Base-by-base conservation (phyloP, 805 yeast genomes). In the Lachancea meyersii region DNA sequence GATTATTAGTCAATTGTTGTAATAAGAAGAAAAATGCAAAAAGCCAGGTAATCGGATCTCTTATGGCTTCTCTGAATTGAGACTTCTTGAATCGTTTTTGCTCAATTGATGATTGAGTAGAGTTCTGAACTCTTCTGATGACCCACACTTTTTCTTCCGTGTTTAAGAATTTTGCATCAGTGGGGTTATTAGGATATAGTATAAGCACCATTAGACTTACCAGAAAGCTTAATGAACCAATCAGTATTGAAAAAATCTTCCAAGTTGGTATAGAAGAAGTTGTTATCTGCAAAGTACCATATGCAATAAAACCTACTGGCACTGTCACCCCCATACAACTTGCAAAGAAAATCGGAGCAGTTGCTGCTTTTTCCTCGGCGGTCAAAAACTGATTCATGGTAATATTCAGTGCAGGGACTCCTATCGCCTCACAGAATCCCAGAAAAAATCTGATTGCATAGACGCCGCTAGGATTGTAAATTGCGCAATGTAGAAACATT, bases 151-250 rank as follows among this genome's bases (percentile, higher is more conserved):
- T 76, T 55, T 79, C 84, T 33, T 73, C 67, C 2, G 52, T 54
- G 4, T 70, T 47, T 36, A 79, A 63, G 49, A 74, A 74, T 43
- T 58, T 65, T 4, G 78, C 77, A 47, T 64, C 68, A 0, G 79
- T 57, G 13, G 84, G 84, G 53, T 77, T 75, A 45, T 72, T 68
- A 31, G 85, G 86, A 51, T 76, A 79, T 17, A 67, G 39, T 45
- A 67, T 65, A 39, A 58, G 54, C 3, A 70, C 56, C 4, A 64
- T 35, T 2, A 66, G 31, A 1, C 69, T 55, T 26, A 69, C 46
- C 17, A 71, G 19, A 16, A 77, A 61, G 0, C 84, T 75, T 31
- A 76, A 55, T 11, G 77, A 73, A 38, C 84, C 86, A 41, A 75
- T 68, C 38, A 78, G 71, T 24, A 79, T 70, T 58, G 70, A 73